phyloP scores from a whole-genome alignment of 169 alveolate species.

The Pseudocohnilembus persalinus region DNA sequence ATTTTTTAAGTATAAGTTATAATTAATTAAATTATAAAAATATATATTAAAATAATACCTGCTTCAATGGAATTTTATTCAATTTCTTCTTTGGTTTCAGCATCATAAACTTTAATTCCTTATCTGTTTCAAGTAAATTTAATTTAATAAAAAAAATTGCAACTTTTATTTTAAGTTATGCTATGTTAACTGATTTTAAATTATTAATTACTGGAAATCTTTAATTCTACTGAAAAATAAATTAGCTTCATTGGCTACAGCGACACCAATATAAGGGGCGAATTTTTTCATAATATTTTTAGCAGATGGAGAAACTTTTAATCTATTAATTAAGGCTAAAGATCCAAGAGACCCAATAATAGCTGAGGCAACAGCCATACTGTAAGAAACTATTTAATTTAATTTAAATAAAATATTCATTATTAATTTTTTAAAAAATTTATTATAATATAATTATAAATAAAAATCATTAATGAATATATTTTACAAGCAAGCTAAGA shows the following conservation, averaged over 20 bases:
- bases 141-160: background rate
- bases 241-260: background rate
- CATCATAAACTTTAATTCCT: background rate
- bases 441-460: no score
- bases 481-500: background rate
- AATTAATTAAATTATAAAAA: no score
- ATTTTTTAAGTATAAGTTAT: no score
- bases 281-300: no score
- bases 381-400: background rate
- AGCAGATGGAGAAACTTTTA: background rate
- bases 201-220: background rate
- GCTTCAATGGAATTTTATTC: background rate
- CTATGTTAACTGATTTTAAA: background rate
- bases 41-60: background rate
- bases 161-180: no score
- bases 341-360: background rate
- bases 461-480: no score
- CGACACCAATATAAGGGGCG: background rate
- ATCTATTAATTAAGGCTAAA: background rate
- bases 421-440: no score
- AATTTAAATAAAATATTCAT: no score
- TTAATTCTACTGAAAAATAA: background rate
- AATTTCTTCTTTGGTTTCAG: background rate
- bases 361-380: background rate
- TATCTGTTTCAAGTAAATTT: background rate